Base-by-base conservation (phyloP, 495 filamentous ascomycete genomes). In the Tuber magnatum region DNA sequence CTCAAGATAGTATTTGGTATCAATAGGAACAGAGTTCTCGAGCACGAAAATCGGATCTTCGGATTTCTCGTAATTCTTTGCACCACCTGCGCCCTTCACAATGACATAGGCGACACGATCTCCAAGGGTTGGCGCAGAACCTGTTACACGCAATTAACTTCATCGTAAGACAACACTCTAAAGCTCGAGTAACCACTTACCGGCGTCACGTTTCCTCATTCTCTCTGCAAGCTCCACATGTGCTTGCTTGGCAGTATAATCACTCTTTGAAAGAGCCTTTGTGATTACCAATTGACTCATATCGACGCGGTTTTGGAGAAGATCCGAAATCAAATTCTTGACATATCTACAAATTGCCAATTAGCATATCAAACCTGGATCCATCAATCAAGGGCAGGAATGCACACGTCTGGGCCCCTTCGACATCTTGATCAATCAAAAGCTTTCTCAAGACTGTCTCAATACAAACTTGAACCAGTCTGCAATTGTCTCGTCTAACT, bases 271-370 rank as follows among this genome's bases (percentile, higher is more conserved):
- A 22, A 98, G 87, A 1, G 96, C 95, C 84, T 99, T 99, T 16
- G 95, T 99, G 83, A 99, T 99, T 83, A 99, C 95, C 8, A 99
- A 89, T 83, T 97, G 97, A 24, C 94, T 97, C 94, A 99, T 97
- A 86, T 99, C 95, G 82, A 99, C 85, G 82, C 96, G 97, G 85
- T 98, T 98, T 82, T 98, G 95, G 20, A 99, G 86, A 35, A 99
- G 90, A 81, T 97, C 93, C 4, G 95, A 91, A 74, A 99, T 99
- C 40, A 92, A 96, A 76, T 94, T 88, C 84, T 98, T 99, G 83
- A 99, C 95, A 79, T 95, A 97, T 74, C 95, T 99, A 78, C 56
- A 41, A 8, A 39, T 46, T 7, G 22, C 41, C 39, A 42, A 77
- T 80, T 71, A 81, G 73, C 73, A 73, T 20, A 35, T 14, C 56